These are phyloP conservation scores for Boletus rubropictus DNA, from an alignment of 768 basidiomycete species.

Conservation along the genomic window DNA sequence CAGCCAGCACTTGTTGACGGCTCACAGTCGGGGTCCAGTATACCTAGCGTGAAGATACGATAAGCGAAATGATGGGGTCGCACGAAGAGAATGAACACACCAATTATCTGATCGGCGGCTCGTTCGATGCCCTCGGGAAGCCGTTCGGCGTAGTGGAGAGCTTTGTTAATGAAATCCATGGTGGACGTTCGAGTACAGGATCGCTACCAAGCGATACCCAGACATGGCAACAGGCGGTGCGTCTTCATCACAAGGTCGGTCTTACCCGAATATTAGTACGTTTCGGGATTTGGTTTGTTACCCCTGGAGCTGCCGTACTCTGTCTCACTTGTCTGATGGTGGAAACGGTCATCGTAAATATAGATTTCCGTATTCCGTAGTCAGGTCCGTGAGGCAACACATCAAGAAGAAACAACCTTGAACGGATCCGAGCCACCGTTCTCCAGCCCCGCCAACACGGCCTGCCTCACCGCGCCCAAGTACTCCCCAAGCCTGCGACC, in stretches of 20 bases:
- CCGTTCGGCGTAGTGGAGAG: constrained; percentile 32
- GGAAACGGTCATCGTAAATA: background rate
- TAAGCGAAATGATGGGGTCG: background rate
- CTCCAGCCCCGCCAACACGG: constrained; percentile 66
- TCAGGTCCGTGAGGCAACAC: background rate
- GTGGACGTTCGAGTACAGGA: constrained; percentile 6
- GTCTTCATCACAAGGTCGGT: background rate
- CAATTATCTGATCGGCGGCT: constrained; percentile 33
- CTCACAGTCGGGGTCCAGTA: constrained; percentile 34
- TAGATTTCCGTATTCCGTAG: background rate
- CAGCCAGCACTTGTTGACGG: background rate
- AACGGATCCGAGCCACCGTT: constrained; percentile 76
- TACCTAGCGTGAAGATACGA: constrained; percentile 19
- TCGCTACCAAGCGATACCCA: no score
- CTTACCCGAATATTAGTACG: no score
- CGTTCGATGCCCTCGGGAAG: constrained; percentile 36
- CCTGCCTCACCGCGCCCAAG: constrained; percentile 64
- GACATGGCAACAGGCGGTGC: no score
- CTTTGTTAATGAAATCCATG: constrained; percentile 40
- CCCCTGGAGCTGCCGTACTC: no score
- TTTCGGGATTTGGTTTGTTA: background rate
- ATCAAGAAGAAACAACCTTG: constrained; percentile 34
- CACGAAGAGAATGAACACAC: constrained; percentile 17
- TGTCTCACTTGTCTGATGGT: background rate
- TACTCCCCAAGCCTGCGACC: constrained; percentile 67